These are phyloP conservation scores for Candida albicans DNA, from an alignment of 1,139 yeast species.

Conservation along the genomic window DNA sequence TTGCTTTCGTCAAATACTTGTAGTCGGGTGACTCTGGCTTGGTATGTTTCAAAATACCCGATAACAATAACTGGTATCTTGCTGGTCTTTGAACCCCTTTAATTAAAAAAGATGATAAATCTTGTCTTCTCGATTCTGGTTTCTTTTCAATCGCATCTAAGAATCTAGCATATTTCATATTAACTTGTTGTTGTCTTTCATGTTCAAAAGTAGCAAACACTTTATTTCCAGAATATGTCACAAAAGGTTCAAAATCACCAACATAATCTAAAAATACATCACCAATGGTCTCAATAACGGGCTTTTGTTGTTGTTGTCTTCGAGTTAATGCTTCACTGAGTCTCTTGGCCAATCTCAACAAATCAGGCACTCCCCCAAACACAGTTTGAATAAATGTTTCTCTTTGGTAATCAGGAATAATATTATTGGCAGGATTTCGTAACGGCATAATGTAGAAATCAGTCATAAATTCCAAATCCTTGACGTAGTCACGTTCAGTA, in stretches of 20 bases:
- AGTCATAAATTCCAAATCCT: conserved; percentile 87
- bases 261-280: conserved; percentile 84
- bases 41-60: conserved; percentile 82
- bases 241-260: conserved; percentile 87
- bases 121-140: conserved; percentile 88
- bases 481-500: conserved; percentile 93
- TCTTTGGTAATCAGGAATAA: conserved; percentile 85
- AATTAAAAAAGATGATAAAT: conserved; percentile 87
- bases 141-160: conserved; percentile 88
- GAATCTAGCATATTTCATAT: conserved; percentile 86
- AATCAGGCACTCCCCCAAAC: conserved; percentile 86
- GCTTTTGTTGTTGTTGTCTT: conserved; percentile 79
- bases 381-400: conserved; percentile 91
- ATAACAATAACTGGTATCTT: conserved; percentile 81
- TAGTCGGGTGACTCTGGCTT: conserved; percentile 73
- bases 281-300: conserved; percentile 82
- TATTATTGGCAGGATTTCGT: conserved; percentile 68
- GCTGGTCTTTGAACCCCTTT: conserved; percentile 98
- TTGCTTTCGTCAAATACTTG: conserved; percentile 68
- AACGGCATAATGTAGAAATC: conserved; percentile 94
- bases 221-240: conserved; percentile 92
- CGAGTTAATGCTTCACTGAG: conserved; percentile 87
- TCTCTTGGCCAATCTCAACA: conserved; percentile 76
- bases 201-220: conserved; percentile 94
- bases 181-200: conserved; percentile 89